These are phyloP conservation scores for Dactylellina leptospora DNA, from an alignment of 2,329 filamentous ascomycete species.

Conservation along the genomic window DNA sequence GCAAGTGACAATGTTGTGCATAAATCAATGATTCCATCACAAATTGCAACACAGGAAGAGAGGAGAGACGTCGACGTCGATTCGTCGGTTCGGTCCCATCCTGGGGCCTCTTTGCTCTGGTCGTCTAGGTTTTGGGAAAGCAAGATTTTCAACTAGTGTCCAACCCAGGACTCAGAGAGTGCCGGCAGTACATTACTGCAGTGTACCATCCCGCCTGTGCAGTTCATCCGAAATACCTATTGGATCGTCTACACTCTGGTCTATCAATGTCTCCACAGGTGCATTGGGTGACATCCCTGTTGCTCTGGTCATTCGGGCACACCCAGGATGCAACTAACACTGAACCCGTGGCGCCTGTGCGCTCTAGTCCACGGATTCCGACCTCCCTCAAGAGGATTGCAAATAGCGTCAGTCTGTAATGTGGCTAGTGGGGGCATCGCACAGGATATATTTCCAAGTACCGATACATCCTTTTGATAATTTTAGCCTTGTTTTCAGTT, in stretches of 20 bases:
- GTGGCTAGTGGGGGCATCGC: slow-evolving; percentile 37
- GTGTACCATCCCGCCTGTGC: slow-evolving; percentile 52
- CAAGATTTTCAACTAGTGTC: slow-evolving; percentile 23
- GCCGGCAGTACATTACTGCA: slow-evolving; percentile 28
- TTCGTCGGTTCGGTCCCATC: slow-evolving; percentile 5
- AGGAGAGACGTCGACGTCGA: not conserved
- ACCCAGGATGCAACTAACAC: slow-evolving; percentile 42
- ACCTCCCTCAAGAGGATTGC: slow-evolving; percentile 1
- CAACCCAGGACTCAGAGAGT: slow-evolving; percentile 10
- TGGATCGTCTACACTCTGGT: slow-evolving; percentile 31
- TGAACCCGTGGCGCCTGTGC: slow-evolving; percentile 49
- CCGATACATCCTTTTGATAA: slow-evolving; percentile 36
- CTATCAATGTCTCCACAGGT: slow-evolving; percentile 31
- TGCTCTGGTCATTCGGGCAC: slow-evolving; percentile 52
- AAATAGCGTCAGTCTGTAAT: slow-evolving; percentile 2
- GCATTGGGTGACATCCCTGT: slow-evolving; percentile 45
- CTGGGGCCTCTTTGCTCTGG: not conserved
- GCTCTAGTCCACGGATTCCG: slow-evolving; percentile 11
- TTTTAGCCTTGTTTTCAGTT: slow-evolving; percentile 14
- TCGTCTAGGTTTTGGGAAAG: slow-evolving; percentile 3
- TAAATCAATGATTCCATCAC: slow-evolving; percentile 27
- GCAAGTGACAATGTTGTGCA: slow-evolving; percentile 52
- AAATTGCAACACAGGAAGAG: slow-evolving; percentile 33
- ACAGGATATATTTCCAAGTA: slow-evolving; percentile 16
- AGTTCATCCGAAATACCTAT: slow-evolving; percentile 52